Percentiles rank a stretch among this genome's conserved stretches.
These are phyloP conservation scores for Daldinia vernicosa DNA, from an alignment of 495 filamentous ascomycete species.

Conservation along the genomic window DNA sequence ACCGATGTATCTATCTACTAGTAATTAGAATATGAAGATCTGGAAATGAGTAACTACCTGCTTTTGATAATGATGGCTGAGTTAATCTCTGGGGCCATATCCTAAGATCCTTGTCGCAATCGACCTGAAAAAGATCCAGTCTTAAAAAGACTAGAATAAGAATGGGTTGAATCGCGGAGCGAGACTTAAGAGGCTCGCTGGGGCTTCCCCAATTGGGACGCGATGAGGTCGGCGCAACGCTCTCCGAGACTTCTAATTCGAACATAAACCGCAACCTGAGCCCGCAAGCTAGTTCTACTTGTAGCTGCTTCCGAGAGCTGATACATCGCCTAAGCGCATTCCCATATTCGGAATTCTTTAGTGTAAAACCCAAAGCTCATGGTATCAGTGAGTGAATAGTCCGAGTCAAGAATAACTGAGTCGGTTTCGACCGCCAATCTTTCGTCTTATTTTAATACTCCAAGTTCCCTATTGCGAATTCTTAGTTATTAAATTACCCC, in stretches of 20 bases:
- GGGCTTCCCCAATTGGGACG: conserved; percentile 20
- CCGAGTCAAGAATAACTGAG: background rate
- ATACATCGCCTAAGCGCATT: background rate
- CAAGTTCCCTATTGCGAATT: background rate
- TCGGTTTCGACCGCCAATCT: background rate
- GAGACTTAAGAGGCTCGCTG: conserved; percentile 18
- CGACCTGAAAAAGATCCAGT: conserved; percentile 5
- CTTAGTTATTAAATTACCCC: background rate
- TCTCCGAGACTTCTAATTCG: conserved; percentile 36
- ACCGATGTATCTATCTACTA: background rate
- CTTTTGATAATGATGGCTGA: background rate
- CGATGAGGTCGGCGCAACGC: conserved; percentile 39
- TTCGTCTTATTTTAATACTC: background rate
- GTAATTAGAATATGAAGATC: background rate
- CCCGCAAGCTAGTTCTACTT: conserved; percentile 20
- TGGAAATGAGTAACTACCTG: background rate
- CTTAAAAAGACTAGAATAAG: background rate
- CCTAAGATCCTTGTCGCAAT: conserved; percentile 3
- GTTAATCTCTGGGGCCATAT: background rate
- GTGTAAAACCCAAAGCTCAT: background rate
- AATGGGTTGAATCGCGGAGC: conserved; percentile 5
- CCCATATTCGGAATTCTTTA: background rate
- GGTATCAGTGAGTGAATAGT: background rate
- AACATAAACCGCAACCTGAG: conserved; percentile 8
- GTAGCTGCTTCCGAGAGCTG: conserved; percentile 4